Conservation (phyloP, 1,139 yeast species). For the Pichia inconspicua region DNA sequence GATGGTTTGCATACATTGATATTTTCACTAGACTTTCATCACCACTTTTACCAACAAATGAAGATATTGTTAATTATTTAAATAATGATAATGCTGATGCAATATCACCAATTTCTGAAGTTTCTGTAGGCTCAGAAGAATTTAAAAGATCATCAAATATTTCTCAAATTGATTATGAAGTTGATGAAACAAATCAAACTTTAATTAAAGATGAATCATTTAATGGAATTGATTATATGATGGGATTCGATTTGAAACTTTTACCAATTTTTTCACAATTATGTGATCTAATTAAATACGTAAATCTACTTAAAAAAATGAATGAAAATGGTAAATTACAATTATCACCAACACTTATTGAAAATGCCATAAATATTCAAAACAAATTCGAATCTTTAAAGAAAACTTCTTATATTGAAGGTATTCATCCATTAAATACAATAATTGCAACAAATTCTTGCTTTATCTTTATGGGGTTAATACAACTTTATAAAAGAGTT, state of each 20-base stretch:
- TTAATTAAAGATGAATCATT: constrained; percentile 21
- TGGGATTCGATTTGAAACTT: constrained; percentile 52
- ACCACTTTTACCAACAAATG: constrained; percentile 27
- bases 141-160: not conserved
- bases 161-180: constrained; percentile 24
- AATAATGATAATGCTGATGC: constrained; percentile 8
- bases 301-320: constrained; percentile 23
- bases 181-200: constrained; percentile 14
- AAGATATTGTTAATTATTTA: constrained; percentile 16
- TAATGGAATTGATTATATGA: constrained; percentile 46
- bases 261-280: constrained; percentile 44
- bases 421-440: constrained; percentile 20
- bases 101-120: constrained; percentile 11
- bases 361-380: constrained; percentile 42
- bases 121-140: constrained; percentile 5
- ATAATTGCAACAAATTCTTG: constrained; percentile 48
- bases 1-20: constrained; percentile 71
- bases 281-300: constrained; percentile 36
- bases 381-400: constrained; percentile 30
- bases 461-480: constrained; percentile 48
- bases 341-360: constrained; percentile 32
- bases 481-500: constrained; percentile 52
- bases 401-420: constrained; percentile 20
- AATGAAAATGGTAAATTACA: constrained; percentile 15
- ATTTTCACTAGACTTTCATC: constrained; percentile 53